phyloP scores from a whole-genome alignment of 1,139 yeast species.

The Arxiozyma heterogenica region DNA sequence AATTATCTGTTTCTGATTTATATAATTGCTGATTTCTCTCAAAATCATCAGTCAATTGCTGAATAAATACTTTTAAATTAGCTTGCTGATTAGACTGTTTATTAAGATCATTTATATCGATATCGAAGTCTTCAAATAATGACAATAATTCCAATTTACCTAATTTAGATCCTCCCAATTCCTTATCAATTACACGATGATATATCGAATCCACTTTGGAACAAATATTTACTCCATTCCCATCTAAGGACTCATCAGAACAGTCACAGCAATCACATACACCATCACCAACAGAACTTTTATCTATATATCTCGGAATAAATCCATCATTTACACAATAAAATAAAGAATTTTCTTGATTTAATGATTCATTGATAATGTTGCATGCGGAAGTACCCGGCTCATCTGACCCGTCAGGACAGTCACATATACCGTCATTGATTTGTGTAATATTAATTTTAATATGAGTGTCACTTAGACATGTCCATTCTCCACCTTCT shows the following conservation, averaged over 20 bases:
- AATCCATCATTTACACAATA: conserved; percentile 77
- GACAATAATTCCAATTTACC: conserved; percentile 26
- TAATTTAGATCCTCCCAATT: conserved; percentile 19
- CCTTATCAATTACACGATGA: conserved; percentile 28
- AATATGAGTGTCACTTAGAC: conserved; percentile 58
- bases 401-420: conserved; percentile 97
- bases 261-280: conserved; percentile 98
- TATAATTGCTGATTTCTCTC: conserved; percentile 9
- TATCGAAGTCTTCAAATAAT: conserved; percentile 19
- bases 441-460: conserved; percentile 51
- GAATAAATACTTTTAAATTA: conserved; percentile 6
- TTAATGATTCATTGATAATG: conserved; percentile 15
- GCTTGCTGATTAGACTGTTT: not conserved
- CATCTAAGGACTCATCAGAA: conserved; percentile 69
- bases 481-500: conserved; percentile 48
- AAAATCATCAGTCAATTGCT: conserved; percentile 12
- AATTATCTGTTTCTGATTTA: conserved; percentile 11
- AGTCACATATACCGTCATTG: conserved; percentile 87
- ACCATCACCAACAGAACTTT: conserved; percentile 70
- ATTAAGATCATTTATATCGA: conserved; percentile 6
- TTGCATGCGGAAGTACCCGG: conserved; percentile 90
- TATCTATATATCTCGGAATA: conserved; percentile 43
- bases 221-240: conserved; percentile 40
- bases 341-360: conserved; percentile 32
- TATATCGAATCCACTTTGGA: conserved; percentile 36